Percentiles rank a stretch among this genome's conserved stretches.
Evolutionary conservation across 768 basidiomycete species (phyloP).

Genomic region (Inosperma sp.): DNA sequence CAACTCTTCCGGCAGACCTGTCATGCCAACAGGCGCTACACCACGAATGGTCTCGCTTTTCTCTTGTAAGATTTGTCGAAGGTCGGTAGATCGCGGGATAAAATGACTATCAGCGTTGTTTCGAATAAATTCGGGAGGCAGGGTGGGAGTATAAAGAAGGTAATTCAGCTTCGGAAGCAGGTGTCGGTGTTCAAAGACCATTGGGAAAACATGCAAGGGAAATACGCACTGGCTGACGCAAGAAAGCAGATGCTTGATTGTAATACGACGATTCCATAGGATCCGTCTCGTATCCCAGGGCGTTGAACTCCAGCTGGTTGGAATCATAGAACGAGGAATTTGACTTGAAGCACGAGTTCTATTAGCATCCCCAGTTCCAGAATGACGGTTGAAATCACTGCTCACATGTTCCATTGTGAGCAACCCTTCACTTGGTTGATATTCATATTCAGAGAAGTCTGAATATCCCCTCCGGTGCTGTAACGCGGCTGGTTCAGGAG

Average conservation of each 20-base stretch:
- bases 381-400: background rate
- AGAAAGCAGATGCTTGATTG: constrained; percentile 41
- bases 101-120: constrained; percentile 58
- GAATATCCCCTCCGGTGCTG: background rate
- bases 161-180: constrained; percentile 66
- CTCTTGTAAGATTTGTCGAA: constrained; percentile 42
- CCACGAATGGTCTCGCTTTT: constrained; percentile 67
- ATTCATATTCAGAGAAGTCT: constrained; percentile 20
- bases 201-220: background rate
- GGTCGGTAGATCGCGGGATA: constrained; percentile 45
- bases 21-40: constrained; percentile 42
- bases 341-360: constrained; percentile 4
- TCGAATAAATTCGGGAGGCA: constrained; percentile 51
- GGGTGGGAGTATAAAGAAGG: constrained; percentile 79
- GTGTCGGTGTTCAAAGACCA: too few relatives aligned
- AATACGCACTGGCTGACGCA: constrained; percentile 62
- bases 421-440: constrained; percentile 16
- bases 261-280: constrained; percentile 39
- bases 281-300: constrained; percentile 31
- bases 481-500: background rate
- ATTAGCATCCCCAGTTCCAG: background rate
- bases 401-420: constrained; percentile 20
- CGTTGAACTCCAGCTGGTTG: constrained; percentile 23
- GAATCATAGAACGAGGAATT: constrained; percentile 24
- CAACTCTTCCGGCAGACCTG: constrained; percentile 72